Percentiles rank a stretch among this genome's conserved stretches.
These are phyloP conservation scores for Globomyces pollinis-pini DNA, from an alignment of 192 early-diverging fungal species.

Conservation along the genomic window DNA sequence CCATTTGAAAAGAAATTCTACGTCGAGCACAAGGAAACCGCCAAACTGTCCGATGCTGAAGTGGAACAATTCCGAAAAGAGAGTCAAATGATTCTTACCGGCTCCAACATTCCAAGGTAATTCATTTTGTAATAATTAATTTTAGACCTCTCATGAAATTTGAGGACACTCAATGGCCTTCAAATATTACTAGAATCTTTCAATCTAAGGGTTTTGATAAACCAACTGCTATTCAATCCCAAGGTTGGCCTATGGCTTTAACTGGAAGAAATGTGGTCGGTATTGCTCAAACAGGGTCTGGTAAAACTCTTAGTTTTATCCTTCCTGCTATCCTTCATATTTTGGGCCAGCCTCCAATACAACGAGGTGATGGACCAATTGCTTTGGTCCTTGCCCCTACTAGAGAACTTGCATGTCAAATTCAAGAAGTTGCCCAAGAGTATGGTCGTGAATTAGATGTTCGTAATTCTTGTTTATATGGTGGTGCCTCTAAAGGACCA, in stretches of 20 bases:
- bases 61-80: constrained; percentile 46
- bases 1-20: constrained; percentile 50
- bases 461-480: constrained; percentile 75
- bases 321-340: constrained; percentile 81
- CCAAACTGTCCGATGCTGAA: constrained; percentile 15
- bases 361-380: constrained; percentile 45
- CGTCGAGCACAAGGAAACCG: constrained; percentile 19
- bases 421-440: constrained; percentile 42
- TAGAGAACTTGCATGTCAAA: constrained; percentile 69
- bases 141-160: constrained; percentile 61
- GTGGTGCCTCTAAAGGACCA: constrained; percentile 62
- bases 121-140: neutral
- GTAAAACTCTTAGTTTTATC: constrained; percentile 84
- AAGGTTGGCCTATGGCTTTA: constrained; percentile 87
- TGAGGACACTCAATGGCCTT: constrained; percentile 59
- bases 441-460: constrained; percentile 62
- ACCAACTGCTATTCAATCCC: constrained; percentile 92
- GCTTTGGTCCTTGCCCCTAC: constrained; percentile 70
- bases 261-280: constrained; percentile 81
- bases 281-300: constrained; percentile 88
- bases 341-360: constrained; percentile 23
- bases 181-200: constrained; percentile 46
- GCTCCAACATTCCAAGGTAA: constrained; percentile 40
- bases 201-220: constrained; percentile 56
- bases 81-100: constrained; percentile 56